phyloP scores from a whole-genome alignment of 106 monocot genomes.

The Dendrobium catenatum region DNA sequence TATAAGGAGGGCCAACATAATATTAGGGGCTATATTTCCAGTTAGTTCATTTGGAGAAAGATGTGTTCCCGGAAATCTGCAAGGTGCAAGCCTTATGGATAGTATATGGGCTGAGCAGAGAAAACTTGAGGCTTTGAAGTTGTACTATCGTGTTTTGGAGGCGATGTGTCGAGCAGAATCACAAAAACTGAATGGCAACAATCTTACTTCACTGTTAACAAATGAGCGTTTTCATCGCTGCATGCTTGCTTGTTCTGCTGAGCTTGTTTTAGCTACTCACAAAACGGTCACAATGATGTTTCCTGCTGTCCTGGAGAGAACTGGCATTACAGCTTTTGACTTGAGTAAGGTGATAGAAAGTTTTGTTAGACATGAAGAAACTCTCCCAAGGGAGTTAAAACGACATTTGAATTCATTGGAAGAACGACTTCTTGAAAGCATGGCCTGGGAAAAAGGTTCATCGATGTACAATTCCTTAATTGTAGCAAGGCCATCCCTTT shows the following conservation, averaged over 20 bases:
- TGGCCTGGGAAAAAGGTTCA: slow-evolving; percentile 98
- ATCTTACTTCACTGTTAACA: slow-evolving; percentile 65
- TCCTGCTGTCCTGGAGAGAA: slow-evolving; percentile 79
- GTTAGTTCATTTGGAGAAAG: slow-evolving; percentile 47
- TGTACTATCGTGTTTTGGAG: slow-evolving; percentile 90
- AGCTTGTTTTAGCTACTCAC: slow-evolving; percentile 92
- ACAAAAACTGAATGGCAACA: slow-evolving; percentile 47
- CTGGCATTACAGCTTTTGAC: slow-evolving; percentile 96
- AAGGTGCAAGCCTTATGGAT: slow-evolving; percentile 58
- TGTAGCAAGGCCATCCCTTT: slow-evolving; percentile 72
- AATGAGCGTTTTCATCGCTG: slow-evolving; percentile 93
- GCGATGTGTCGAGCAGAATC: slow-evolving; percentile 88
- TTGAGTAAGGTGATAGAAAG: slow-evolving; percentile 92
- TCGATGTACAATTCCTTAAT: slow-evolving; percentile 91
- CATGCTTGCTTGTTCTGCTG: slow-evolving; percentile 97
- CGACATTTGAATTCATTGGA: slow-evolving; percentile 87
- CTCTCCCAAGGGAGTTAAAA: slow-evolving; percentile 91
- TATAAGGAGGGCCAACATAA: slow-evolving; percentile 47
- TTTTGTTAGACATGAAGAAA: slow-evolving; percentile 93
- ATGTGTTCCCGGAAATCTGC: slow-evolving; percentile 25
- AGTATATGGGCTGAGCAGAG: slow-evolving; percentile 91
- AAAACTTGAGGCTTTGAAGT: slow-evolving; percentile 80
- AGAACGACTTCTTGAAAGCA: slow-evolving; percentile 81
- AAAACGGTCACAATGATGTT: slow-evolving; percentile 91
- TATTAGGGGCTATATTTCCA: slow-evolving; percentile 79